Evolutionary conservation across 805 yeast genomes (phyloP).

Genomic region (Yueomyces sp.): DNA sequence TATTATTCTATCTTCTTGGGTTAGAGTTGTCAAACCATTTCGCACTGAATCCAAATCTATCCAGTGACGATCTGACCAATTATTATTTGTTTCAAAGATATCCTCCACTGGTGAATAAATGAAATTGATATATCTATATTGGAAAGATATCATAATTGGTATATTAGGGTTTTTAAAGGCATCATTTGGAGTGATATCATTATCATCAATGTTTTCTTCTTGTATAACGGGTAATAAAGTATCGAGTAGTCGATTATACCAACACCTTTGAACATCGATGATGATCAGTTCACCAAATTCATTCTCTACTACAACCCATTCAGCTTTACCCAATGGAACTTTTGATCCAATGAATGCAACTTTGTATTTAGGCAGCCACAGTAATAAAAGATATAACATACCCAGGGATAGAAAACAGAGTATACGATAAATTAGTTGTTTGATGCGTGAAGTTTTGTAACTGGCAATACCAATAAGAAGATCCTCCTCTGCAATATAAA

Average conservation of each 20-base stretch:
- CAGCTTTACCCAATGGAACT: constrained; percentile 66
- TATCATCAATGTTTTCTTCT: constrained; percentile 14
- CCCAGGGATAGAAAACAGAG: constrained; percentile 56
- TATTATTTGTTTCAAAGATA: constrained; percentile 65
- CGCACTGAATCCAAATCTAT: constrained; percentile 36
- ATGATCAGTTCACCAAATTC: constrained; percentile 78
- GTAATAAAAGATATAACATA: constrained; percentile 49
- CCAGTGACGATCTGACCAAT: constrained; percentile 85
- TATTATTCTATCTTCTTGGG: constrained; percentile 50
- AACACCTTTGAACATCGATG: constrained; percentile 38
- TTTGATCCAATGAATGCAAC: constrained; percentile 52
- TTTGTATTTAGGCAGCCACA: constrained; percentile 80
- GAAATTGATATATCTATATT: constrained; percentile 72
- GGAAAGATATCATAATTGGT: constrained; percentile 56
- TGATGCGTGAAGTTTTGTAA: constrained; percentile 40
- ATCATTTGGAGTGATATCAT: constrained; percentile 10
- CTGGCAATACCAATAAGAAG: constrained; percentile 92
- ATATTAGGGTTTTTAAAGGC: constrained; percentile 30
- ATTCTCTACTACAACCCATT: constrained; percentile 89
- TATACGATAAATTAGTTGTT: constrained; percentile 35
- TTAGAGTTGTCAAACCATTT: constrained; percentile 56
- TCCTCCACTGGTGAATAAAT: constrained; percentile 82
- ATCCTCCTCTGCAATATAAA: constrained; percentile 92
- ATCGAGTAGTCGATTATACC: constrained; percentile 63
- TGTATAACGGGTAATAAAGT: constrained; percentile 36